Percentiles rank a stretch among this genome's conserved stretches.
Evolutionary conservation across 306 rosid genomes (phyloP).

Genomic region (Prunus dulcis): DNA sequence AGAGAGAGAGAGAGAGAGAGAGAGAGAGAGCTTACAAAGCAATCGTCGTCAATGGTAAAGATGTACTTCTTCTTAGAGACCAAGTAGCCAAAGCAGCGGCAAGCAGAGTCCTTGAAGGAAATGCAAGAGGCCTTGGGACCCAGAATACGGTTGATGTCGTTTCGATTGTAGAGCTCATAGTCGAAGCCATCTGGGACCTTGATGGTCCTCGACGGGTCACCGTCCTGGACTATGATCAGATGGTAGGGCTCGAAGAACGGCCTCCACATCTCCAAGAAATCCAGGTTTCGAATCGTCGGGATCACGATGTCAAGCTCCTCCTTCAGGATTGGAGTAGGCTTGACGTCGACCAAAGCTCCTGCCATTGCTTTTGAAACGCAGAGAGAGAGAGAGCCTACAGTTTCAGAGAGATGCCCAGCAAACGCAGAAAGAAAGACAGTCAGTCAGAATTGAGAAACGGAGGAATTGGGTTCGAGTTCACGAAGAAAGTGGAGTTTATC

Average conservation of each 20-base stretch:
- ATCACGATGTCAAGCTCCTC: conserved; percentile 87
- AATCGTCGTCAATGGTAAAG: conserved; percentile 81
- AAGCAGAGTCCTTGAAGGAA: conserved; percentile 89
- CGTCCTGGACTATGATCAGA: conserved; percentile 74
- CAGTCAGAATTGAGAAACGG: neutral
- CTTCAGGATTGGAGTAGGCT: conserved; percentile 48
- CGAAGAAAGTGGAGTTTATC: neutral
- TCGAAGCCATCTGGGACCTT: conserved; percentile 69
- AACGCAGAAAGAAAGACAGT: neutral
- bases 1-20: neutral
- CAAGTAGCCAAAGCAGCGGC: conserved; percentile 79
- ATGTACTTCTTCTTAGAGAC: conserved; percentile 91
- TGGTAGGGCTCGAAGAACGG: conserved; percentile 65
- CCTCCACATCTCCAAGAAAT: conserved; percentile 90
- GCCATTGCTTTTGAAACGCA: conserved; percentile 39
- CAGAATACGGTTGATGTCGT: conserved; percentile 52
- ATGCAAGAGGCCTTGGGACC: conserved; percentile 71
- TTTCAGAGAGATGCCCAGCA: neutral
- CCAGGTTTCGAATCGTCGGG: conserved; percentile 86
- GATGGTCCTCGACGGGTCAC: conserved; percentile 60
- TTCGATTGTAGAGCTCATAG: conserved; percentile 59
- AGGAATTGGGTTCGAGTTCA: neutral
- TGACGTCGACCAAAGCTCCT: conserved; percentile 11
- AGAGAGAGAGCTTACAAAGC: conserved; percentile 57
- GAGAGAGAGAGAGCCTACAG: neutral